Base-by-base conservation (phyloP, 495 filamentous ascomycete genomes). In the Xylaria telfairii region DNA sequence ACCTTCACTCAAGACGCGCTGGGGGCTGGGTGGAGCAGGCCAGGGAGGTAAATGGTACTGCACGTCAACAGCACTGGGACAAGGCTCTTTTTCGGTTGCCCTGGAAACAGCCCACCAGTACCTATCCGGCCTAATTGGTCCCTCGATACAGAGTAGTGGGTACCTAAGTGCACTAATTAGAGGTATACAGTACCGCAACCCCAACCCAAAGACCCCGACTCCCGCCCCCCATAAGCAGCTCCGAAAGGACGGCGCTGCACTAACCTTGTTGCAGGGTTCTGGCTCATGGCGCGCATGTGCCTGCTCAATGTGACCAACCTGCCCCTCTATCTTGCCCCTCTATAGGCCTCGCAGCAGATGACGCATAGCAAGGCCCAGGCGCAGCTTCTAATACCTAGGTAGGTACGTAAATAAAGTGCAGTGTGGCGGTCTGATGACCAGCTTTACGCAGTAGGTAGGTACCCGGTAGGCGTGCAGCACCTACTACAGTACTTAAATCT, bases 251-350 rank as follows among this genome's bases (percentile, higher is more conserved):
- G 4, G 2, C 53, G 19, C 13, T 8, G 37, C 59, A 15, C 21
- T 62, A 62, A 17, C n/a, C 34, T 28, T 32, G n/a, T 34, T 39
- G 32, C 46, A 53, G 47, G 46, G 21, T 32, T 21, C 47, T 17
- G 59, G 12, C 59, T 65, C 24, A 46, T 46, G n/a, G 39, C 13
- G 15, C 13, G 62, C 64, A 66, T 66, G 64, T 66, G 64, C 64
- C 64, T 46, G 28, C 51, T 28, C 49, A 37, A 8, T 24, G 66
- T 39, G 30, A 60, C 51, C 32, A 9, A 67, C 26, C 34, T 21
- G 41, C 32, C 51, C 59, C 37, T 42, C 59, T 59, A 59, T 24
- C 7, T 37, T 60, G 15, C 62, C 62, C 62, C 62, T 65, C 47
- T 65, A 39, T 12, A 63, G 37, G 32, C 19, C 24, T 46, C 54